Conservation (phyloP, 2,329 filamentous ascomycete genomes). For the Dactylonectria estremocensis region DNA sequence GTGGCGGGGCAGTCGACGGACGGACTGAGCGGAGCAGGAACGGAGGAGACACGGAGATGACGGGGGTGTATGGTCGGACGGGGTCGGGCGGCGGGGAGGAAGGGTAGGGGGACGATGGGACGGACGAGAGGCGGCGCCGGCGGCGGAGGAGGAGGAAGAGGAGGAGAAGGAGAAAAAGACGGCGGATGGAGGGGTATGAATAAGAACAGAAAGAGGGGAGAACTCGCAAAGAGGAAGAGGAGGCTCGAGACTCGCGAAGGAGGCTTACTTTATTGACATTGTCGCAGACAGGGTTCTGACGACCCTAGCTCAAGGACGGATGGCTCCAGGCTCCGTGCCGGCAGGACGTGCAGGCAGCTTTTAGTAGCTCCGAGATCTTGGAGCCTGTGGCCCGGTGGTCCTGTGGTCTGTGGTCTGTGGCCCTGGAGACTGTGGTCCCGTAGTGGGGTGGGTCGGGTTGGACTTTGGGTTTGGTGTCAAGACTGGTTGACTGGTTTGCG, state of each 20-base stretch:
- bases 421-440: constrained; percentile 32
- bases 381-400: constrained; percentile 49
- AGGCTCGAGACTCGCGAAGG: constrained; percentile 49
- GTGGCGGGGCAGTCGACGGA: constrained; percentile 48
- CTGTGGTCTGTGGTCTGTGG: constrained; percentile 32
- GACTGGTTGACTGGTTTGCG: constrained; percentile 16
- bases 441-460: constrained; percentile 49
- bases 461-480: constrained; percentile 42
- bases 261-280: constrained; percentile 71
- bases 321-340: constrained; percentile 51
- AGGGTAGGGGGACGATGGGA: constrained; percentile 15
- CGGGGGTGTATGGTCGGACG: constrained; percentile 23
- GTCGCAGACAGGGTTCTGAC: constrained; percentile 55
- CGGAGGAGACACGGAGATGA: constrained; percentile 22
- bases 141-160: constrained; percentile 1
- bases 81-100: constrained; percentile 17
- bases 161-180: constrained; percentile 12
- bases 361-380: constrained; percentile 52
- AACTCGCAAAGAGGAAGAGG: constrained; percentile 43
- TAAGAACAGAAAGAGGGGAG: constrained; percentile 41
- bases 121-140: constrained; percentile 16
- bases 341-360: constrained; percentile 49
- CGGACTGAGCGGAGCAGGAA: constrained; percentile 31
- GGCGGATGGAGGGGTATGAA: constrained; percentile 35
- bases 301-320: constrained; percentile 53